These are phyloP conservation scores for Crotalaria pallida DNA, from an alignment of 306 rosid species.

Conservation along the genomic window DNA sequence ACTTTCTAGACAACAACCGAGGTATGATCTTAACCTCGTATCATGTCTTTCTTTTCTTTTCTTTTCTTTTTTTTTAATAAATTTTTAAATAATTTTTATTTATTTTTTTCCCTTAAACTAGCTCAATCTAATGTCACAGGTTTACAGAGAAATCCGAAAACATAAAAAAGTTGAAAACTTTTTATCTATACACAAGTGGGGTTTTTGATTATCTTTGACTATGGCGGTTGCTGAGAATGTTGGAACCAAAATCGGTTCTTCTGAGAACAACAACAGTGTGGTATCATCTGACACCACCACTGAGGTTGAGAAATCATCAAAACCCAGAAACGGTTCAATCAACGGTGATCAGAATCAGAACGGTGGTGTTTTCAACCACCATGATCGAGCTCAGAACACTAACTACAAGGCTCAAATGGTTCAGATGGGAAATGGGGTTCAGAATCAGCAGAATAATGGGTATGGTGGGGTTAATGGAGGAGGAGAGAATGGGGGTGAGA, in stretches of 20 bases:
- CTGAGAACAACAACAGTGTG: slow-evolving; percentile 49
- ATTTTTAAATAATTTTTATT: too few species aligned
- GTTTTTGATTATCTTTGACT: slow-evolving; percentile 22
- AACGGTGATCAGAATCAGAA: slow-evolving; percentile 45
- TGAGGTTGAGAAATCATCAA: slow-evolving; percentile 56
- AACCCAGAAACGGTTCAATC: slow-evolving; percentile 46
- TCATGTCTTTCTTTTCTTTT: neutral
- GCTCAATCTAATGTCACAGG: neutral
- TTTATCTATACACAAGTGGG: neutral
- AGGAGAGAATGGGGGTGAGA: slow-evolving; percentile 49
- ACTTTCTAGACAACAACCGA: slow-evolving; percentile 37
- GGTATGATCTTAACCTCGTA: slow-evolving; percentile 19
- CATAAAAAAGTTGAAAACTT: slow-evolving; percentile 14
- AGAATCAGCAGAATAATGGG: slow-evolving; percentile 49
- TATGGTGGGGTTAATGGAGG: slow-evolving; percentile 47
- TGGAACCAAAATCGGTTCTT: slow-evolving; percentile 38
- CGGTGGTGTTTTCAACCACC: slow-evolving; percentile 31
- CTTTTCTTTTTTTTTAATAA: too few species aligned
- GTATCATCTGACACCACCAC: slow-evolving; percentile 44
- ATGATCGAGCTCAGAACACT: slow-evolving; percentile 38
- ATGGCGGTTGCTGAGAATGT: slow-evolving; percentile 97
- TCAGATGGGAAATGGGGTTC: slow-evolving; percentile 58
- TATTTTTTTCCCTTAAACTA: too few species aligned
- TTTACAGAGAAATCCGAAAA: slow-evolving; percentile 20
- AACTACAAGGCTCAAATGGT: slow-evolving; percentile 46